These are phyloP conservation scores for Pleurotus cornucopiae DNA, from an alignment of 768 basidiomycete species.

Conservation along the genomic window DNA sequence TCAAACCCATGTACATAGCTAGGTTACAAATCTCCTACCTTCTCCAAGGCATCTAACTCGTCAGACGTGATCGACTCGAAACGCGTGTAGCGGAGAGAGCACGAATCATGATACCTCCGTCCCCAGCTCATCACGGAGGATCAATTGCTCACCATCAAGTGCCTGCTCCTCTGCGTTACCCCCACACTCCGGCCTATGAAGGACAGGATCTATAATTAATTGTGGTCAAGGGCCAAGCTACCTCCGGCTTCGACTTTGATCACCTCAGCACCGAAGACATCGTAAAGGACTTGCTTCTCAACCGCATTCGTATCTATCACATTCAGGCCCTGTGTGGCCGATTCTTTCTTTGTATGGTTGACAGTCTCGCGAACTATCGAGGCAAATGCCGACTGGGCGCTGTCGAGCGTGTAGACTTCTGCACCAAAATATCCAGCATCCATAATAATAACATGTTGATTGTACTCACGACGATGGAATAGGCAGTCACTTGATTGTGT, in stretches of 20 bases:
- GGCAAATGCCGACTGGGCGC: not conserved
- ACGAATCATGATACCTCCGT: not conserved
- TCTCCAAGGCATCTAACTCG: not conserved
- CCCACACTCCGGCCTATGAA: not conserved
- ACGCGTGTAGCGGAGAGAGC: not conserved
- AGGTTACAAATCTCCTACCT: not conserved
- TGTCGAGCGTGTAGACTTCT: not conserved
- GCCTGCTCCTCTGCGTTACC: not conserved
- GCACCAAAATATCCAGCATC: not conserved
- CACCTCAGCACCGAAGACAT: conserved; percentile 1
- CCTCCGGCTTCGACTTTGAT: not conserved
- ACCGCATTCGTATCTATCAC: not conserved
- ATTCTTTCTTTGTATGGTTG: not conserved
- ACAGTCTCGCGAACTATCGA: not conserved
- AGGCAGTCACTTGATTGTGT: not conserved
- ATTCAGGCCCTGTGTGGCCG: not conserved
- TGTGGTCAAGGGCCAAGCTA: not conserved
- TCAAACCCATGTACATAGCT: not conserved
- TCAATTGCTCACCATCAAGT: not conserved
- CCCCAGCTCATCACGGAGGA: not conserved
- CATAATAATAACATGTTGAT: not conserved
- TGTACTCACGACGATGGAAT: not conserved
- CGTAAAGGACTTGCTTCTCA: not conserved
- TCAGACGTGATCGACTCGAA: not conserved
- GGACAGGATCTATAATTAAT: not conserved